Percentiles rank a stretch among this genome's conserved stretches.
Conservation (phyloP, 75 land plant species). For the Isoetes taiwanensis region DNA sequence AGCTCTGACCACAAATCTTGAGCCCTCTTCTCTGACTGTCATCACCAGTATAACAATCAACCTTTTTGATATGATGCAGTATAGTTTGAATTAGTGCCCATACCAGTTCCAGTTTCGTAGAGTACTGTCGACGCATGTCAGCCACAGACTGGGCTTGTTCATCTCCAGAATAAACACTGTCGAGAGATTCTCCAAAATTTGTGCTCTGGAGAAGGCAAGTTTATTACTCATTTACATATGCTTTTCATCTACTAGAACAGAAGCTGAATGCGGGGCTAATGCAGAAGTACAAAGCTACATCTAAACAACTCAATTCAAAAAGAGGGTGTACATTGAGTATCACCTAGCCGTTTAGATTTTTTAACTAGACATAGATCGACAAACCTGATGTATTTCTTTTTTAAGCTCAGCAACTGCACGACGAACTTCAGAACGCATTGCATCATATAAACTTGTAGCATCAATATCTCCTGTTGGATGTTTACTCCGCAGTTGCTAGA, state of each 20-base stretch:
- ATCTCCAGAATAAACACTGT: too few species aligned
- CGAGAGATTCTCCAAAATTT: too few species aligned
- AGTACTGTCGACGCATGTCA: constrained; percentile 45
- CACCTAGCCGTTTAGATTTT: too few species aligned
- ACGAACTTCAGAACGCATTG: constrained; percentile 65
- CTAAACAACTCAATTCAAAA: too few species aligned
- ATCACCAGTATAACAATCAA: not conserved
- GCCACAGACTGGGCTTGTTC: constrained; percentile 34
- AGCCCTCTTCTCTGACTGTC: constrained; percentile 64
- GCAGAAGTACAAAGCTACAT: too few species aligned
- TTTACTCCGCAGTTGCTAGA: constrained; percentile 24
- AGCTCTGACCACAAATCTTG: constrained; percentile 59
- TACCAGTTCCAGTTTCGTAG: constrained; percentile 57
- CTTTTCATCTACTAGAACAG: too few species aligned
- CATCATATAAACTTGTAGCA: constrained; percentile 38
- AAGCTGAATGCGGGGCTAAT: too few species aligned
- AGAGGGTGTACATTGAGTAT: too few species aligned
- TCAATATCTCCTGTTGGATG: constrained; percentile 49
- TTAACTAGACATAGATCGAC: constrained; percentile 1
- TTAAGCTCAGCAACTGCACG: constrained; percentile 63
- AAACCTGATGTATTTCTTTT: constrained; percentile 55
- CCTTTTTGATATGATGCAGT: too few species aligned
- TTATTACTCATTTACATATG: too few species aligned
- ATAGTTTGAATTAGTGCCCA: too few species aligned
- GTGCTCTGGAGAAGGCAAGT: too few species aligned